phyloP scores from a whole-genome alignment of 2,329 filamentous ascomycete genomes.

The Sporothrix curviconia region DNA sequence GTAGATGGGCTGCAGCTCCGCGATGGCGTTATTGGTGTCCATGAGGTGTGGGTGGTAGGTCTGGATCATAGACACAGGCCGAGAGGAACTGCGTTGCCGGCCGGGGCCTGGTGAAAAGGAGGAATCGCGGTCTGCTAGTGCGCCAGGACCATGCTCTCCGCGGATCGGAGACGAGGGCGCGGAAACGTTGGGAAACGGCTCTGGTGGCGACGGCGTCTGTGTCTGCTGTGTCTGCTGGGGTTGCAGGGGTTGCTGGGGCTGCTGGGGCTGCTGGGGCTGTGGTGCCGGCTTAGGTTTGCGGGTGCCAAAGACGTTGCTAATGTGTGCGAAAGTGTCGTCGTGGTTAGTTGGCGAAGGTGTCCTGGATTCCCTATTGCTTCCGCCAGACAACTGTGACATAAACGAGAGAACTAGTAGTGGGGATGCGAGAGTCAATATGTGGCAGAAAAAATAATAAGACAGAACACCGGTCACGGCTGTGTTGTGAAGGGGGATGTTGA shows the following conservation, averaged over 20 bases:
- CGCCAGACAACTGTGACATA: slow-evolving; percentile 69
- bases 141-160: slow-evolving; percentile 35
- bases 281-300: background rate
- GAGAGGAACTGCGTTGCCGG: slow-evolving; percentile 44
- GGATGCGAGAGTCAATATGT: slow-evolving; percentile 19
- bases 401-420: slow-evolving; percentile 91
- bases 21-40: slow-evolving; percentile 80
- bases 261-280: background rate
- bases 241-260: background rate
- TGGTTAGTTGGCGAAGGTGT: slow-evolving; percentile 24
- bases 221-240: background rate
- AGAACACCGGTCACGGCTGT: too few species aligned
- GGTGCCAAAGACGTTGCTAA: slow-evolving; percentile 20
- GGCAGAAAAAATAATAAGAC: too few species aligned
- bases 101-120: slow-evolving; percentile 34
- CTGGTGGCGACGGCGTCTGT: slow-evolving; percentile 6
- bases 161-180: slow-evolving; percentile 23
- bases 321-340: slow-evolving; percentile 17
- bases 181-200: slow-evolving; percentile 18
- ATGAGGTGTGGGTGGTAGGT: slow-evolving; percentile 79
- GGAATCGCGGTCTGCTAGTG: slow-evolving; percentile 30
- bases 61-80: slow-evolving; percentile 80
- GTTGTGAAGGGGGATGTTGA: background rate
- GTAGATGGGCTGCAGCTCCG: slow-evolving; percentile 91
- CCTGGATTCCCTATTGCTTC: slow-evolving; percentile 37